phyloP scores from a whole-genome alignment of 306 rosid species.

The Myrica gale region DNA sequence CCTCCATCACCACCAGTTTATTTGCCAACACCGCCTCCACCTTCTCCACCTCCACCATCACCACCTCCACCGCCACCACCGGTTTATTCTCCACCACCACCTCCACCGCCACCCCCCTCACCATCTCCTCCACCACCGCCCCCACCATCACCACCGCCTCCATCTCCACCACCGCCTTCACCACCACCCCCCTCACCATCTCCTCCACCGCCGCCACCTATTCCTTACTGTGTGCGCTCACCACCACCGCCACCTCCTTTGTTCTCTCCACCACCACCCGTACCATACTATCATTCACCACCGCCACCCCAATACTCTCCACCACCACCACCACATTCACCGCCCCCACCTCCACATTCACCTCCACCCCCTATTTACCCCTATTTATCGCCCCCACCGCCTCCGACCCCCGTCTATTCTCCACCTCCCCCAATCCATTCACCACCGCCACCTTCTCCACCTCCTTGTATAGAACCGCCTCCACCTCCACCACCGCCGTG shows the following conservation, averaged over 20 bases:
- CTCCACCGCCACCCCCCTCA: conserved; percentile 11
- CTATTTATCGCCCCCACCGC: conserved; percentile 63
- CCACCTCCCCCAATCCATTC: conserved; percentile 50
- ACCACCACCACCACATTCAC: conserved; percentile 32
- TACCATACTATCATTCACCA: conserved; percentile 25
- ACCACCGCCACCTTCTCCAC: conserved; percentile 57
- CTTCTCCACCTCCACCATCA: conserved; percentile 18
- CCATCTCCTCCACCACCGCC: conserved; percentile 7
- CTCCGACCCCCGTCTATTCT: conserved; percentile 57
- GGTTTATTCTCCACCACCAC: conserved; percentile 9
- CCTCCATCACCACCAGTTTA: conserved; percentile 31
- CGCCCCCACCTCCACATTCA: conserved; percentile 54
- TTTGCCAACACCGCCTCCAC: conserved; percentile 30
- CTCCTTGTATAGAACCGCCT: conserved; percentile 68
- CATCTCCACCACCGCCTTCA: conserved; percentile 40
- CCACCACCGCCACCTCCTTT: conserved; percentile 38
- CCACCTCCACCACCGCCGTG: conserved; percentile 74
- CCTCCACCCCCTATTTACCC: conserved; percentile 69
- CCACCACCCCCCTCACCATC: conserved; percentile 36
- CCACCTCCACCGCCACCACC: conserved; percentile 43
- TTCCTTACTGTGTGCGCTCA: conserved; percentile 35
- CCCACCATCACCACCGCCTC: background rate
- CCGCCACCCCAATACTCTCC: conserved; percentile 31
- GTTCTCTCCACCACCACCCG: conserved; percentile 30
- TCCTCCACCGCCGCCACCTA: conserved; percentile 39